Evolutionary conservation across 768 basidiomycete species (phyloP), one percentile per base, ranked within the genome.

Genomic region (Xerocomus spinulosus): DNA sequence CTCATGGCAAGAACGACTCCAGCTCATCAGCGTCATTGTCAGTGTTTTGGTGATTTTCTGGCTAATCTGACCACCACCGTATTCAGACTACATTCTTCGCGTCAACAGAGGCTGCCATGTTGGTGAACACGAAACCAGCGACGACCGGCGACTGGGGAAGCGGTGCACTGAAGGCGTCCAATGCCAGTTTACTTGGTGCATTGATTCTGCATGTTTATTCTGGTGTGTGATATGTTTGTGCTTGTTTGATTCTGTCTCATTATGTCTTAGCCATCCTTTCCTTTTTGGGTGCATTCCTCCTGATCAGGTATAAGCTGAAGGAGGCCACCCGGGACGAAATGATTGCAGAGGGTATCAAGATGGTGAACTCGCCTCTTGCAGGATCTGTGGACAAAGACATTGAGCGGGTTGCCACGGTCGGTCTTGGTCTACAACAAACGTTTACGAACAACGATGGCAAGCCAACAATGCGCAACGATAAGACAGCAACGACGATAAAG

Each of bases 61-160:
- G 34, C 9, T 24, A 25, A 23, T 47, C 26, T 46, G 24, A 52
- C 12, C 5, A 8, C 33, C 15, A 43, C n/a, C n/a, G n/a, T n/a
- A n/a, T n/a, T 14, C 7, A 82, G 80, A 79, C 80, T 0, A 82
- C 80, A 0, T 82, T 82, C 60, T 82, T 82, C 46, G 81, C 80
- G 1, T 74, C 80, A 0, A 76, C 72, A 17, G 80, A 82, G 58
- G 75, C 78, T 0, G 75, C 73, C 20, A 64, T 82, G 59, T 64
- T 82, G 8, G 70, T 72, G 21, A 76, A 68, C 48, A 63, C 77
- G 0, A 69, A 70, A 6, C 73, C 73, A 0, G 40, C 18, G 10
- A 55, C 52, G 13, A 37, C 42, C 0, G 42, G 34, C 23, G 54
- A 61, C 13, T 52, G n/a, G n/a, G 23, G 8, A 2, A 49, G 35